phyloP scores from a whole-genome alignment of 2,329 filamentous ascomycete genomes.

The Pezicula rhizophila region DNA sequence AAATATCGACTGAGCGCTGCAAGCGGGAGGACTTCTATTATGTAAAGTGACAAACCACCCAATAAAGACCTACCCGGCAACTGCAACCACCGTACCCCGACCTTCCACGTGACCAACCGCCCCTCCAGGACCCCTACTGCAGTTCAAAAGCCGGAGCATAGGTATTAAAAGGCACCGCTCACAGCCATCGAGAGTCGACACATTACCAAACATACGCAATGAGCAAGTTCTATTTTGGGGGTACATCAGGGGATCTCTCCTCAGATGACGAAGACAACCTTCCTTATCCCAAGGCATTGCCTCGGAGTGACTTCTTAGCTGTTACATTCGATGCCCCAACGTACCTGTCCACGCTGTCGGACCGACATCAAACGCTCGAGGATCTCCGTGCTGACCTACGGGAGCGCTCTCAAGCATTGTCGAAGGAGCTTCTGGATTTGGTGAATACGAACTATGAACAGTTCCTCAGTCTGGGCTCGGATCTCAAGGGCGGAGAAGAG shows the following conservation, averaged over 20 bases:
- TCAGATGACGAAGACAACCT: slow-evolving; percentile 59
- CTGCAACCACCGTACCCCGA: no score
- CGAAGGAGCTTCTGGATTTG: slow-evolving; percentile 82
- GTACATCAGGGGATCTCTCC: slow-evolving; percentile 21
- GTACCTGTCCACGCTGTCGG: slow-evolving; percentile 77
- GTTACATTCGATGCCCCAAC: slow-evolving; percentile 70
- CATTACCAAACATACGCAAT: slow-evolving; percentile 22
- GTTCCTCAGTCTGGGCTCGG: slow-evolving; percentile 76
- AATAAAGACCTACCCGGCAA: no score
- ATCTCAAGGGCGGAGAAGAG: slow-evolving; percentile 82
- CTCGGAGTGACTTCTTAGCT: slow-evolving; percentile 74
- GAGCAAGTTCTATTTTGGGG: slow-evolving; percentile 41
- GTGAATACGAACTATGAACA: slow-evolving; percentile 94
- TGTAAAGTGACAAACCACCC: no score
- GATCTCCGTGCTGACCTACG: slow-evolving; percentile 84
- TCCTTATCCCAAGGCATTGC: slow-evolving; percentile 81
- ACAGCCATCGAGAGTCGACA: no score
- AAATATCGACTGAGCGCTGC: no score
- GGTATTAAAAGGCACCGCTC: no score
- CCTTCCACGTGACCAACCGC: no score
- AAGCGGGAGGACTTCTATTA: no score
- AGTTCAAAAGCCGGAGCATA: no score
- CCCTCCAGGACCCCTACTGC: no score
- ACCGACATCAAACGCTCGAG: slow-evolving; percentile 92
- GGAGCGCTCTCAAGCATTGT: slow-evolving; percentile 71